Conservation (phyloP, 1,284 basidiomycete species). For the Ustilago trichophora region DNA sequence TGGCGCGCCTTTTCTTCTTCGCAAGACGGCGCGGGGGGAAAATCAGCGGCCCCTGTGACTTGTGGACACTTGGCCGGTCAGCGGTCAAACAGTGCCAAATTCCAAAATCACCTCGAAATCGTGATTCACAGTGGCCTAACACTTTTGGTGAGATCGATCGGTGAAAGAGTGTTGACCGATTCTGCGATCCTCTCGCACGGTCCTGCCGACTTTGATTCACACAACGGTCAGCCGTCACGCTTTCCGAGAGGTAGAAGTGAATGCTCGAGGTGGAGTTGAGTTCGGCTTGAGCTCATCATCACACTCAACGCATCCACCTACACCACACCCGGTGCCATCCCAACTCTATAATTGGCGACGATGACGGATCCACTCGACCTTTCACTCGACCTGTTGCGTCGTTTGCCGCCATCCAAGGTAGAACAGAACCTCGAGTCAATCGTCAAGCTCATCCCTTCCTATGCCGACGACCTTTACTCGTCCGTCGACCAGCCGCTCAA, state of each 20-base stretch:
- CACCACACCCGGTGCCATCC: too few relatives aligned
- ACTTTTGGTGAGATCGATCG: too few relatives aligned
- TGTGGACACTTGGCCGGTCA: conserved; percentile 5
- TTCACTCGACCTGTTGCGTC: conserved; percentile 89
- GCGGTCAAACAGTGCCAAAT: not conserved
- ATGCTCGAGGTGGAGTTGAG: conserved; percentile 7
- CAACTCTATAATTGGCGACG: too few relatives aligned
- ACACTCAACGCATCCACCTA: not conserved
- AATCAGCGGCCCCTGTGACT: too few relatives aligned
- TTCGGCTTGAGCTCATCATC: conserved; percentile 1
- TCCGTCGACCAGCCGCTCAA: conserved; percentile 94
- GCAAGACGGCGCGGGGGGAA: not conserved
- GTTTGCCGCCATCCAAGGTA: conserved; percentile 89
- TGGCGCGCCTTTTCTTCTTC: too few relatives aligned
- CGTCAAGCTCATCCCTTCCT: conserved; percentile 78
- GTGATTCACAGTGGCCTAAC: not conserved
- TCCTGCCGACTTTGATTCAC: not conserved
- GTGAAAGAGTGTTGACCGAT: too few relatives aligned
- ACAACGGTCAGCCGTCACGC: conserved; percentile 9
- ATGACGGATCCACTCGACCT: conserved; percentile 61
- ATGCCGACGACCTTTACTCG: conserved; percentile 91
- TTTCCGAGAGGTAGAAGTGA: too few relatives aligned
- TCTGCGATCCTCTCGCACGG: conserved; percentile 21
- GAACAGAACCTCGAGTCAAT: conserved; percentile 87
- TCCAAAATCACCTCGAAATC: not conserved